Evolutionary conservation across 2,329 filamentous ascomycete species (phyloP).

Genomic region (Helminthosporium solani): DNA sequence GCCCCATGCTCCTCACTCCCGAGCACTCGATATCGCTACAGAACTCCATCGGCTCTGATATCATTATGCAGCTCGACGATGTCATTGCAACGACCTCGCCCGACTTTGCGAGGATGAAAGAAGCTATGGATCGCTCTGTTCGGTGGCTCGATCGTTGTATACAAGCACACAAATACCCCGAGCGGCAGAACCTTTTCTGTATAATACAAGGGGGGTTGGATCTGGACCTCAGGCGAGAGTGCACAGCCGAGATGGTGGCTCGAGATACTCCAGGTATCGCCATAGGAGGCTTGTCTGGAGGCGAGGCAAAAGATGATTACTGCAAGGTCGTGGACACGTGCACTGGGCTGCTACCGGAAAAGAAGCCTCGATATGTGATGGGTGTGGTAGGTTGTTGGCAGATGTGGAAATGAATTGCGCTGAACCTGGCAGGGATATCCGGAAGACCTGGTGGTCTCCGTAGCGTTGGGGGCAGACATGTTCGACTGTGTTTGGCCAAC

Average conservation of each 20-base stretch:
- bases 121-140: constrained; percentile 92
- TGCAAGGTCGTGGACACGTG: constrained; percentile 88
- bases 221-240: constrained; percentile 78
- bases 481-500: constrained; percentile 99
- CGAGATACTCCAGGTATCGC: constrained; percentile 94
- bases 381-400: constrained; percentile 65
- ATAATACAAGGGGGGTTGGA: constrained; percentile 97
- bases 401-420: neutral
- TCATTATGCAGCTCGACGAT: constrained; percentile 99
- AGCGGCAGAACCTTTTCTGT: constrained; percentile 90
- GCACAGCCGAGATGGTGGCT: constrained; percentile 82
- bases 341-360: constrained; percentile 77
- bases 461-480: constrained; percentile 96
- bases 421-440: constrained; percentile 70
- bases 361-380: constrained; percentile 99
- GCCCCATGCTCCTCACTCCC: constrained; percentile 93
- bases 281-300: constrained; percentile 90
- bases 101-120: constrained; percentile 80
- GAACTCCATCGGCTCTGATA: constrained; percentile 96
- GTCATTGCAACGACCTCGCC: constrained; percentile 95
- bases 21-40: constrained; percentile 96
- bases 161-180: constrained; percentile 78
- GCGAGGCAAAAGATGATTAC: constrained; percentile 90
- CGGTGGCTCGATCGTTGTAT: constrained; percentile 97
- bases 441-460: constrained; percentile 89